Evolutionary conservation across 2,329 filamentous ascomycete species (phyloP).

Genomic region (Cladosporium austrohemisphaericum): DNA sequence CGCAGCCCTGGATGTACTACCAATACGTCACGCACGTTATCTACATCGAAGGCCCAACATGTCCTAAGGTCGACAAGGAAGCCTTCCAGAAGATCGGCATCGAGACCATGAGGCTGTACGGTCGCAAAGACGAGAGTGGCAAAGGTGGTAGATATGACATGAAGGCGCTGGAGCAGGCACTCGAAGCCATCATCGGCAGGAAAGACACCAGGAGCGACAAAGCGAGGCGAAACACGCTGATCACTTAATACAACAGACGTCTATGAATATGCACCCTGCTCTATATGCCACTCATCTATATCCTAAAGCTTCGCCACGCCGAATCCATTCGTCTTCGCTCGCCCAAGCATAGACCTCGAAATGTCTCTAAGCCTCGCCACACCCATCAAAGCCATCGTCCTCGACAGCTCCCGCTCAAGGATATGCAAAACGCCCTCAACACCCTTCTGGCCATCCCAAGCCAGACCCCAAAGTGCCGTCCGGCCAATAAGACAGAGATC

Average conservation of each 20-base stretch:
- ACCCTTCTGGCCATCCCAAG: constrained; percentile 18
- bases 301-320: constrained; percentile 12
- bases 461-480: constrained; percentile 19
- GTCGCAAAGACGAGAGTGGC: constrained; percentile 51
- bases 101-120: constrained; percentile 72
- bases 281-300: neutral
- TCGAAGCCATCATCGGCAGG: constrained; percentile 72
- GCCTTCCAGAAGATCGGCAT: constrained; percentile 66
- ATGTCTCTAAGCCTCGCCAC: constrained; percentile 22
- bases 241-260: constrained; percentile 8
- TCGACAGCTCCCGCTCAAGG: constrained; percentile 18
- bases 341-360: constrained; percentile 10
- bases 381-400: constrained; percentile 26
- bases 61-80: constrained; percentile 66
- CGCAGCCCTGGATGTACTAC: constrained; percentile 48
- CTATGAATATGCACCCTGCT: too few species aligned
- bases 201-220: constrained; percentile 49
- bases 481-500: constrained; percentile 34
- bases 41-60: constrained; percentile 67
- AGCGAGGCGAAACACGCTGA: constrained; percentile 56
- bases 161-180: constrained; percentile 66
- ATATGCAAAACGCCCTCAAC: constrained; percentile 17
- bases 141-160: constrained; percentile 68
- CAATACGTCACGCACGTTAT: constrained; percentile 80
- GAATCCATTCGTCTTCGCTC: constrained; percentile 10